Base-by-base conservation (phyloP, 306 rosid species). In the Vigna mungo region DNA sequence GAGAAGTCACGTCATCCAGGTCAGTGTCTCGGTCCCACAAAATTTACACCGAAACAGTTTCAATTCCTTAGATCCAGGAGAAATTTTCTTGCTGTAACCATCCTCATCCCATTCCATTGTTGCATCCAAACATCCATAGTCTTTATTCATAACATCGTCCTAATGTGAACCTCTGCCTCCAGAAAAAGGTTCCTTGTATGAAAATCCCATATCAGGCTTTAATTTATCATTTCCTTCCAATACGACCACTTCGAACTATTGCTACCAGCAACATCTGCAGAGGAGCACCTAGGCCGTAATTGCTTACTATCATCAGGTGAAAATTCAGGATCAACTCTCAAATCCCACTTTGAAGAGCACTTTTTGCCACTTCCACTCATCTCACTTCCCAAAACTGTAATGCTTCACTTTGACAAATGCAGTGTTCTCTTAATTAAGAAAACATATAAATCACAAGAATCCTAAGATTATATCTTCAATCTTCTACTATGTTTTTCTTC, bases 301-400 rank as follows among this genome's bases (percentile, higher is more conserved):
- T 89, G 77, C 89, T 87, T 81, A 77, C 79, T 71, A 61, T 81
- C 84, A 56, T 82, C 85, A 69, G 91, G 75, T 71, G 83, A 85
- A 74, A 78, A 89, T 58, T 83, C 92, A 82, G 82, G 88, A 14
- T 86, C 89, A 44, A 87, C 97, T 67, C 85, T 83, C 83, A 85
- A 78, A 88, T 95, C 98, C 99, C 99, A 95, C 86, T 92, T 95
- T 44, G 99, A 90, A 74, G 88, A 82, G 68, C 90, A 90, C 82
- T 80, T 95, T 84, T 92, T 81, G 84, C 88, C 80, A 81, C 89
- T 88, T 84, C 91, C 93, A 81, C 97, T 91, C 99, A 95, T 92
- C 74, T 80, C 89, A 79, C 77, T 47, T 54, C 49, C 80, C 17
- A 77, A 77, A 79, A 72, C 53, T 20, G 77, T 62, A 66, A 17